Evolutionary conservation across 805 yeast species (phyloP), one percentile per base, ranked within the genome.

Genomic region (Candida qinlingensis): DNA sequence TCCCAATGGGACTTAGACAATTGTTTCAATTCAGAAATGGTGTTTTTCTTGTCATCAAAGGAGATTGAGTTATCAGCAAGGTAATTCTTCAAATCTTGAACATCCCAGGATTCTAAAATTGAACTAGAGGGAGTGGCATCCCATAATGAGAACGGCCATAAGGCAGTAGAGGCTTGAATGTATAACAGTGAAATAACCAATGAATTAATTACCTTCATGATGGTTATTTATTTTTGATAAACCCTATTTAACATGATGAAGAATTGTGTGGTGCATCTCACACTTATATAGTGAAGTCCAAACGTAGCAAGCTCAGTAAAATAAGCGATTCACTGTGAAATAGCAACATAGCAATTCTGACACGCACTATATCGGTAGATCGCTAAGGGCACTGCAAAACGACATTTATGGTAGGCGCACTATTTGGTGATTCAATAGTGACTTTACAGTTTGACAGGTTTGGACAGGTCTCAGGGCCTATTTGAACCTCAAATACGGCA

Each of bases 41-140:
- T 54, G 12, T 55, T 49, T 40, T 52, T 54, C 44, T 58, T 56
- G 30, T 60, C 64, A 37, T 54, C 55, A 35, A 48, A 58, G 0
- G 54, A 29, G 34, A 60, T 42, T 6, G 55, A 54, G 29, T 66
- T 60, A 49, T 71, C 75, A 41, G 54, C 55, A 26, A 70, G 54
- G 45, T 64, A 71, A 13, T 64, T 63, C 28, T 58, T 55, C 34
- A 70, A 50, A 49, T 71, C 75, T 19, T 58, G 52, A 33, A 52
- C 46, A 10, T 69, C 62, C 73, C 73, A 70, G 1, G 61, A 53
- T 2, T 57, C 56, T 8, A 56, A 27, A 19, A 54, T 40, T 7
- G 50, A 44, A 7, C 51, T 46, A 4, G 51, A 34, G 6, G 45
- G 39, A 4, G 51, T 11, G 34, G 11, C 34, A 8, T 8, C 8